These are phyloP conservation scores for Dactylellina cionopaga DNA, from an alignment of 2,329 filamentous ascomycete species.

Conservation along the genomic window DNA sequence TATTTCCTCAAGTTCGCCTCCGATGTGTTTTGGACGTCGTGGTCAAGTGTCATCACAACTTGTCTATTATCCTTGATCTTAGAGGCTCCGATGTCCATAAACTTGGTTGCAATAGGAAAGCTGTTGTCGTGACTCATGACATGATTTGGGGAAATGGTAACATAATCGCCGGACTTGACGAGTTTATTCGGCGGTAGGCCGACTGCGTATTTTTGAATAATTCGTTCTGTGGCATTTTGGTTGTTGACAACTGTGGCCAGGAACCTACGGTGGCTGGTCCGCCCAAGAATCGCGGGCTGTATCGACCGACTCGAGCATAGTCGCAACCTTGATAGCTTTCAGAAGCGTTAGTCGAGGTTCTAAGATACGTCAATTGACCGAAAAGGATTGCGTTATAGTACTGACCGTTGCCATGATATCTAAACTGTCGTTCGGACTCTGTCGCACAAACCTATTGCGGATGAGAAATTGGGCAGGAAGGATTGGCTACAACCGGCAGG, in stretches of 20 bases:
- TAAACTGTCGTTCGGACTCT: neutral
- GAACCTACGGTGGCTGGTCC: conserved; percentile 52
- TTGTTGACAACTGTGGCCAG: conserved; percentile 60
- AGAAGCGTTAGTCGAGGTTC: conserved; percentile 22
- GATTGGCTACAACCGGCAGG: conserved; percentile 31
- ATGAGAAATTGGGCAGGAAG: conserved; percentile 42
- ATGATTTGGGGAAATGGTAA: conserved; percentile 70
- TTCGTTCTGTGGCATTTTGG: conserved; percentile 92
- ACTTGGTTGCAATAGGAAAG: conserved; percentile 79
- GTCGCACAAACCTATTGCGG: conserved; percentile 21
- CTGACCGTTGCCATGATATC: conserved; percentile 44
- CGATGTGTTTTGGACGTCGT: conserved; percentile 86
- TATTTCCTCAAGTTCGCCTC: conserved; percentile 86
- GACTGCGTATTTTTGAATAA: conserved; percentile 83
- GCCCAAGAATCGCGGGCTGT: conserved; percentile 8
- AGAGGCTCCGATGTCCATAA: conserved; percentile 82
- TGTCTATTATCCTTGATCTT: conserved; percentile 77
- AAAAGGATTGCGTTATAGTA: neutral
- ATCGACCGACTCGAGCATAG: conserved; percentile 24
- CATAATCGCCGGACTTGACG: conserved; percentile 83
- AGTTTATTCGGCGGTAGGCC: conserved; percentile 78
- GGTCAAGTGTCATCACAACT: conserved; percentile 84
- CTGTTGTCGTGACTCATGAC: conserved; percentile 91
- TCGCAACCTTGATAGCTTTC: conserved; percentile 45
- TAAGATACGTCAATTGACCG: neutral